Conservation (phyloP, 805 yeast species). For the Scheffersomyces spartinae region DNA sequence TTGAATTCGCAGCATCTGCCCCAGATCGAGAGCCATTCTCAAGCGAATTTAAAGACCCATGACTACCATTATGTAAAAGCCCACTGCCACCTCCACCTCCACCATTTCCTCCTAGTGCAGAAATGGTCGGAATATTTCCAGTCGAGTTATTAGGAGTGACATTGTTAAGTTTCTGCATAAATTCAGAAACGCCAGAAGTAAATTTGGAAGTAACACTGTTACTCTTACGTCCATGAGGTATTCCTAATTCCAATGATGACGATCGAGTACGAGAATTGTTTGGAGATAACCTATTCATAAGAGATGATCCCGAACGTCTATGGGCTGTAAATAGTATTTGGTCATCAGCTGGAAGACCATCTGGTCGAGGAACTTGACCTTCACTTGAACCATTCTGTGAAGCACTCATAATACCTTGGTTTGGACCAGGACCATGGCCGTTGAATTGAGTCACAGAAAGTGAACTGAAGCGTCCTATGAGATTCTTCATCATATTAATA, state of each 20-base stretch:
- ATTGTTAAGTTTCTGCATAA: constrained; percentile 28
- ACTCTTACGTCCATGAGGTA: too few species aligned
- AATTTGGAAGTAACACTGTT: constrained; percentile 26
- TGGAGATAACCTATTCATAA: constrained; percentile 23
- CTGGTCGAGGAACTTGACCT: too few species aligned
- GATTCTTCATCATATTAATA: constrained; percentile 19
- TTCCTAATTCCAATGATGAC: constrained; percentile 22
- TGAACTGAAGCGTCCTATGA: constrained; percentile 23
- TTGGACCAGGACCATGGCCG: constrained; percentile 1
- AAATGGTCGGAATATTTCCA: too few species aligned
- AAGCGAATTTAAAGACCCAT: too few species aligned
- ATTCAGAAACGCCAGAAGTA: constrained; percentile 29
- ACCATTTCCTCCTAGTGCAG: too few species aligned
- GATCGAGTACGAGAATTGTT: constrained; percentile 26
- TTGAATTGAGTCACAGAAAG: constrained; percentile 16
- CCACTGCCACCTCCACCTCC: too few species aligned
- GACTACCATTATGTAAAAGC: too few species aligned
- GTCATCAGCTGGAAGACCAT: background rate
- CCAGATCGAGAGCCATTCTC: too few species aligned
- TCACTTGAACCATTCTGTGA: constrained; percentile 6
- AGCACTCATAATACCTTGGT: background rate
- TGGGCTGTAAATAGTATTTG: too few species aligned
- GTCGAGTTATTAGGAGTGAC: too few species aligned
- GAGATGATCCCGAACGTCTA: too few species aligned
- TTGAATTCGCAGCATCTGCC: too few species aligned